Conservation (phyloP, 192 early-diverging fungal species). For the Anaeromyces robustus region DNA sequence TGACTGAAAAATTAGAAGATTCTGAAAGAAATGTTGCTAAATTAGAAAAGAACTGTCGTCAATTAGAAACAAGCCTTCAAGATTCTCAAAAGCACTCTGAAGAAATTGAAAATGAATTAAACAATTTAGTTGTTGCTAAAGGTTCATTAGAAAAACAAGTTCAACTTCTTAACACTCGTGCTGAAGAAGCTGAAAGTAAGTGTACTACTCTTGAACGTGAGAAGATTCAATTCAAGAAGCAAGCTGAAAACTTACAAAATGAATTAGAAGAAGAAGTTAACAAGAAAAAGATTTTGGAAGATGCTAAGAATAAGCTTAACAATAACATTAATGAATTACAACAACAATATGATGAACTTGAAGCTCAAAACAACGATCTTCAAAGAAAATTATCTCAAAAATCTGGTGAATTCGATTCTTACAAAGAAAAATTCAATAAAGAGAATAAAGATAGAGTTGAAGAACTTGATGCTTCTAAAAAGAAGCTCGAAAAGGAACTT, state of each 20-base stretch:
- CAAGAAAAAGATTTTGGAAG: neutral
- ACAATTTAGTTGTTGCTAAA: constrained; percentile 38
- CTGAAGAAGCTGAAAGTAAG: constrained; percentile 39
- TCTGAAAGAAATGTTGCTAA: constrained; percentile 10
- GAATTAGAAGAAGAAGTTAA: neutral
- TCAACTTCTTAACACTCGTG: constrained; percentile 18
- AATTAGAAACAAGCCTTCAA: constrained; percentile 18
- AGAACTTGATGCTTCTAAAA: constrained; percentile 41
- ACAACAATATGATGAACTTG: constrained; percentile 45
- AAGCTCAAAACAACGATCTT: constrained; percentile 23
- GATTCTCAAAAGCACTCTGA: constrained; percentile 8
- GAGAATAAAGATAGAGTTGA: constrained; percentile 30
- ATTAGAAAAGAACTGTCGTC: constrained; percentile 18
- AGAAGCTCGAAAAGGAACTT: constrained; percentile 40
- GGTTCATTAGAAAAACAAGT: constrained; percentile 59
- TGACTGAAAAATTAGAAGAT: constrained; percentile 20
- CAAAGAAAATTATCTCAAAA: constrained; percentile 34
- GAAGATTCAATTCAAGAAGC: constrained; percentile 2
- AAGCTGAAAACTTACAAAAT: neutral
- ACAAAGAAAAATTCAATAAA: constrained; percentile 44
- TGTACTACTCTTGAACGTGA: neutral
- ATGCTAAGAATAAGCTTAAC: neutral
- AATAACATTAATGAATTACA: constrained; percentile 35
- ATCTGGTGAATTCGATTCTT: constrained; percentile 39
- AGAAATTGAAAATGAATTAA: constrained; percentile 43